Evolutionary conservation across 2,329 filamentous ascomycete genomes (phyloP), one percentile per base, ranked within the genome.

Genomic region (Peltaster fructicola): DNA sequence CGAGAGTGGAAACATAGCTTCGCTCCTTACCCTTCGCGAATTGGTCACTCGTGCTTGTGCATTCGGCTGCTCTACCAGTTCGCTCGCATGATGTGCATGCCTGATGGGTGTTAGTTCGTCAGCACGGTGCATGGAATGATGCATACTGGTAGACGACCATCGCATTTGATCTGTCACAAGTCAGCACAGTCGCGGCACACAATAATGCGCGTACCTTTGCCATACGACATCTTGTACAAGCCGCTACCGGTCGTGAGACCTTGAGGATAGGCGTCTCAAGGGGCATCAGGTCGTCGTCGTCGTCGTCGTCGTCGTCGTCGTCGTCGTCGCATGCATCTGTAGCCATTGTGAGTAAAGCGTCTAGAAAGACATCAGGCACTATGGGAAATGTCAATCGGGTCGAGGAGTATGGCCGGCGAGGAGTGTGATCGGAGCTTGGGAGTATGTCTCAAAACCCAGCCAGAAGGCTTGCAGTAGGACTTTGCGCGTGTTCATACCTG

Each of bases 141-240:
- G 15, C 32, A 25, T 16, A 42, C 43, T 7, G 88, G 88, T 17
- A 95, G 60, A 51, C 93, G 93, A 33, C 88, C 85, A 55, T 95
- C 88, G 45, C 88, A 98, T 70, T 90, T 93, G 48, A 95, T 82
- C n/a, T n/a, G n/a, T n/a, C n/a, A n/a, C n/a, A n/a, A n/a, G n/a
- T n/a, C n/a, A n/a, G n/a, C n/a, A n/a, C n/a, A n/a, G n/a, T n/a
- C n/a, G n/a, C n/a, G n/a, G n/a, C n/a, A n/a, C n/a, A n/a, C n/a
- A n/a, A n/a, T n/a, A n/a, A n/a, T n/a, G n/a, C n/a, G n/a, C n/a
- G n/a, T n/a, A n/a, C n/a, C 57, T 98, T 98, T 26, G 85, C 84
- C 32, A 75, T 69, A 32, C 88, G 79, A 57, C 78, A 85, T 59
- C 76, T 63, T 30, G 76, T 78, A 48, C 78, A 85, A 13, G 78